Base-by-base conservation (phyloP, 192 early-diverging fungal genomes). In the Coemansia asiatica region DNA sequence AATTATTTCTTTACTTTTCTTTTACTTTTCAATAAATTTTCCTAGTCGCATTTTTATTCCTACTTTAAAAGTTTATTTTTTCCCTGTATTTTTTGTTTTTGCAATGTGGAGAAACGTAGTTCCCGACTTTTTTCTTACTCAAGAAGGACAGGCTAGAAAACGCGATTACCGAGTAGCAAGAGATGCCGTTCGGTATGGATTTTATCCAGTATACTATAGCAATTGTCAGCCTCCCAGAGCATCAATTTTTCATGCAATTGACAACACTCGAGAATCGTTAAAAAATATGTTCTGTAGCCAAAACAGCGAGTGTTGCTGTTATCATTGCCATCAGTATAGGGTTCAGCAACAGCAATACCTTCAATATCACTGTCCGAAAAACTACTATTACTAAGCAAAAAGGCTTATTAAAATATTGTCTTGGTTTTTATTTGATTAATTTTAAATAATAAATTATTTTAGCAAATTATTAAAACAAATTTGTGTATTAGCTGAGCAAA, bases 81-180 rank as follows among this genome's bases (percentile, higher is more conserved):
- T 53, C 23, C 6, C 2, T 53, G 50, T 27, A 53, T 22, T 53
- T 22, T 53, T 27, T 22, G 6, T 22, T 22, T 44, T 44, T 3
- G 16, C 40, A 44, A 44, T 44, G 40, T 44, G 40, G 40, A 44
- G 40, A 44, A 44, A 2, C 40, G 40, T 13, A 4, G 40, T 53
- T 53, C 21, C 50, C 22, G 21, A 53, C 50, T 53, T 53, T 53
- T 26, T 53, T 53, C 25, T 53, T 53, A 44, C 40, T 44, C 40
- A 10, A 10, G 16, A 44, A 13, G 40, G 40, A 6, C 40, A 44
- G 40, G 40, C 16, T 13, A 44, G 16, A 13, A 44, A 44, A 13
- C 40, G 40, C 13, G 40, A 44, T 44, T 44, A 44, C 16, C 9
- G 9, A 6, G 40, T 44, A 16, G 40, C 40, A 4, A 44, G 40